Evolutionary conservation across 495 filamentous ascomycete genomes (phyloP).

Genomic region (Cetradonia linearis): DNA sequence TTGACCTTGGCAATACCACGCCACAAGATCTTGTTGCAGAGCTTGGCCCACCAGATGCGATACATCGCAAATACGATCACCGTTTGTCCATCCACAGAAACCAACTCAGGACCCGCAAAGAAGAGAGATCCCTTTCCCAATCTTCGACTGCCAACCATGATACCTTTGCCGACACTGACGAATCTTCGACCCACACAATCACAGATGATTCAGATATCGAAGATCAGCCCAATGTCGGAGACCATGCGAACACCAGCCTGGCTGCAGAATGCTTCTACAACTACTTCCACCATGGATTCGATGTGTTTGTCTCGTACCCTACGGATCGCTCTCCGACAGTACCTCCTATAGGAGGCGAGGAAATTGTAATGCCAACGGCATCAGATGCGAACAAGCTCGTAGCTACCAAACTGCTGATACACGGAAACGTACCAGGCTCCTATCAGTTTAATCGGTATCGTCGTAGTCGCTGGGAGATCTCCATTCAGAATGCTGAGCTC

Average conservation of each 20-base stretch:
- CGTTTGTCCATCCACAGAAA: constrained; percentile 78
- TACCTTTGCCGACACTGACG: constrained; percentile 55
- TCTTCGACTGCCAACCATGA: constrained; percentile 16
- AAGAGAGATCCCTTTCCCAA: constrained; percentile 5
- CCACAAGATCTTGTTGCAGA: constrained; percentile 84
- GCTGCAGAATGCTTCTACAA: constrained; percentile 85
- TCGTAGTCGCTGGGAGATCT: constrained; percentile 75
- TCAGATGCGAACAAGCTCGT: constrained; percentile 43
- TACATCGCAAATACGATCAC: constrained; percentile 86
- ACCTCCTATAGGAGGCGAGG: constrained; percentile 30
- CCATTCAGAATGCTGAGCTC: constrained; percentile 33
- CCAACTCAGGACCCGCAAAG: constrained; percentile 23
- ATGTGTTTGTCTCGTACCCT: constrained; percentile 79
- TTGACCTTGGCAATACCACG: constrained; percentile 69
- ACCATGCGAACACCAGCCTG: constrained; percentile 37
- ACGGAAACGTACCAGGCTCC: constrained; percentile 89
- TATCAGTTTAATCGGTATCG: constrained; percentile 95
- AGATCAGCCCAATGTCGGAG: constrained; percentile 32
- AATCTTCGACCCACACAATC: constrained; percentile 63
- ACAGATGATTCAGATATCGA: constrained; percentile 72
- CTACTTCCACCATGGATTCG: constrained; percentile 91
- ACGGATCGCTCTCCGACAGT: constrained; percentile 57
- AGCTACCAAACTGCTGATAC: constrained; percentile 81
- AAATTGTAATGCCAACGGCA: constrained; percentile 21
- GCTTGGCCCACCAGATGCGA: constrained; percentile 88